Base-by-base conservation (phyloP, 768 basidiomycete species). In the Xerocomus spinulosus region DNA sequence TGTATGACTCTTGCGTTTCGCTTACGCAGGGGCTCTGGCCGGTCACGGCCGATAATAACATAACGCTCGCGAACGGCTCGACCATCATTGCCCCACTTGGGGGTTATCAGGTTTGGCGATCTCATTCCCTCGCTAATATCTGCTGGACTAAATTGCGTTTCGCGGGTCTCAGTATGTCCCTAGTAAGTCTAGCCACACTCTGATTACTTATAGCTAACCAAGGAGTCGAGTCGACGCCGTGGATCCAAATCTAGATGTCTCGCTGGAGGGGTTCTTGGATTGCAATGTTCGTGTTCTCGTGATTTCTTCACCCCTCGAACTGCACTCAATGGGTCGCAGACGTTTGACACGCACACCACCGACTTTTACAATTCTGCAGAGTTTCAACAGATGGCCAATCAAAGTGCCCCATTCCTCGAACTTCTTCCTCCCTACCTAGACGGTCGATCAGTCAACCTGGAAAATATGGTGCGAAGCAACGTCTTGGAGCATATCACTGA, bases 11-110 rank as follows among this genome's bases (percentile, higher is more conserved):
- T 5, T 81, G 85, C 9, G 67, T 78, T 21, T 83, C 87, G 0
- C 64, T 88, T 42, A 64, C 83, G 9, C 87, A 89, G 61, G 87
- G 86, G 12, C 60, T 89, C 36, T 83, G 76, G 68, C 86, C 85
- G 3, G 64, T 69, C 3, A 78, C 73, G 5, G 23, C 53, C 13
- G 54, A 61, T 20, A 76, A 75, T 41, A 77, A 68, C 17, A 78
- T 72, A 13, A 78, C 76, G 1, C 70, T 89, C n/a, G 82, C 86
- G 2, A 83, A 90, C 57, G 80, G 82, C 2, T 73, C 82, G 3
- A 75, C 64, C 10, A 64, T 88, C 47, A 62, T 64, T 3, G 81
- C 76, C 9, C 85, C 87, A 4, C 63, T 87, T 2, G 66, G 63
- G 15, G 87, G 87, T 8, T 89, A 87, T 61, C 85, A 87, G 56